Evolutionary conservation across 2,329 filamentous ascomycete genomes (phyloP).

Genomic region (Fusarium virguliforme): DNA sequence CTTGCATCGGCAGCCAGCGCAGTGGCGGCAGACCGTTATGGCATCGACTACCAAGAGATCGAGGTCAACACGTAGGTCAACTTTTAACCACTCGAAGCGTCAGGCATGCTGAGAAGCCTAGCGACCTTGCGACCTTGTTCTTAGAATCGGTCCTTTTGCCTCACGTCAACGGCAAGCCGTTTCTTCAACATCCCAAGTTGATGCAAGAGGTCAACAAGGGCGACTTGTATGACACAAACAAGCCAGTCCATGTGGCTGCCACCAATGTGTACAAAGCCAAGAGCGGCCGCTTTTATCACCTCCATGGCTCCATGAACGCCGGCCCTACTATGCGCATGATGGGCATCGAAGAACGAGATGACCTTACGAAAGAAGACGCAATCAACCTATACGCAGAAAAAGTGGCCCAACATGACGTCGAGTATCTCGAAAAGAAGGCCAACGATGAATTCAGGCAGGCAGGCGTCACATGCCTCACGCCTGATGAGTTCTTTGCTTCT

Average conservation of each 20-base stretch:
- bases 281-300: conserved; percentile 56
- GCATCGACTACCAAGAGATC: conserved; percentile 30
- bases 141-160: conserved; percentile 41
- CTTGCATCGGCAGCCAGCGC: conserved; percentile 27
- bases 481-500: conserved; percentile 53
- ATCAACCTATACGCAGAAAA: conserved; percentile 47
- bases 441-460: conserved; percentile 56
- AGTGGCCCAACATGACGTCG: conserved; percentile 49
- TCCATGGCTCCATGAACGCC: conserved; percentile 56
- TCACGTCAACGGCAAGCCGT: conserved; percentile 29
- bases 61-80: conserved; percentile 22
- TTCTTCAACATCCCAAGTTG: conserved; percentile 34
- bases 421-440: conserved; percentile 52
- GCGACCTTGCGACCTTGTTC: conserved; percentile 39
- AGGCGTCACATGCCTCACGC: conserved; percentile 53
- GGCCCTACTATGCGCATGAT: conserved; percentile 53
- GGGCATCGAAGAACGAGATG: conserved; percentile 47
- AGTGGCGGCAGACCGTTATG: conserved; percentile 28
- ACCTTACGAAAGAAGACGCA: conserved; percentile 49
- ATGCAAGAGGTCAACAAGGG: conserved; percentile 22
- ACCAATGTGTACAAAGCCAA: conserved; percentile 57
- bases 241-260: conserved; percentile 53
- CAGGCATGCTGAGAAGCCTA: not conserved
- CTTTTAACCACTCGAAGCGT: too few relatives aligned
- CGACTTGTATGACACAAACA: conserved; percentile 29